A percentile compares a stretch with the other conserved stretches of the same genome.
Conservation (phyloP, 1,139 yeast genomes). For the Meyerozyma carpophila region DNA sequence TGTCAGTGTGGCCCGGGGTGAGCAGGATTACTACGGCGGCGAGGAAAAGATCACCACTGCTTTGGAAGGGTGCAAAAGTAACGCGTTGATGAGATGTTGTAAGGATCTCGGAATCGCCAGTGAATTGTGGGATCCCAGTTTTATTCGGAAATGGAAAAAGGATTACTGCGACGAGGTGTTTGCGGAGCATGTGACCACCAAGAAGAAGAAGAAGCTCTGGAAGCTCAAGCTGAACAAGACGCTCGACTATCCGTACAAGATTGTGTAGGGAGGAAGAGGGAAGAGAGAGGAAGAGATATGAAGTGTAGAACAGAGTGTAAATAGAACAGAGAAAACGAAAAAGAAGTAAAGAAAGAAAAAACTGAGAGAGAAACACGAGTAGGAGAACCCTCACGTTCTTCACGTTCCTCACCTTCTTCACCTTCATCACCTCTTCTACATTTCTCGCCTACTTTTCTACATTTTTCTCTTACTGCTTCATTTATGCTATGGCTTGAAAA, state of each 20-base stretch:
- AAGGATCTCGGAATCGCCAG: slow-evolving; percentile 95
- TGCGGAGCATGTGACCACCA: slow-evolving; percentile 77
- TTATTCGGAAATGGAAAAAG: slow-evolving; percentile 74
- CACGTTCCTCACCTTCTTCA: too few species aligned
- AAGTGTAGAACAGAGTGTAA: too few species aligned
- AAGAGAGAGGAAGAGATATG: not conserved
- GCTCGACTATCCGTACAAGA: slow-evolving; percentile 77
- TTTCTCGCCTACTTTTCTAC: too few species aligned
- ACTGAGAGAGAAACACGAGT: too few species aligned
- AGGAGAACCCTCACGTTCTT: too few species aligned
- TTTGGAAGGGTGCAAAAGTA: slow-evolving; percentile 93
- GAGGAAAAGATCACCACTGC: slow-evolving; percentile 91
- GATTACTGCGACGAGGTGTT: slow-evolving; percentile 75
- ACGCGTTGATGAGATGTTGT: slow-evolving; percentile 96
- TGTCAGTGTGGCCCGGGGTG: slow-evolving; percentile 92
- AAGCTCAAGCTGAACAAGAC: slow-evolving; percentile 70
- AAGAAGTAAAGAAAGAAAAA: too few species aligned
- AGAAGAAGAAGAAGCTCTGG: slow-evolving; percentile 88
- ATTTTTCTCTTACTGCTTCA: not conserved
- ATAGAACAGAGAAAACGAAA: not conserved
- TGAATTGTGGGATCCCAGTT: slow-evolving; percentile 94
- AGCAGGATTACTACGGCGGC: slow-evolving; percentile 81
- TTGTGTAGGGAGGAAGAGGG: slow-evolving; percentile 2
- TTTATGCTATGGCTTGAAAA: slow-evolving; percentile 19
- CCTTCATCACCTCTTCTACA: too few species aligned